Evolutionary conservation across 768 basidiomycete genomes (phyloP).

Genomic region (Collybia sp.): DNA sequence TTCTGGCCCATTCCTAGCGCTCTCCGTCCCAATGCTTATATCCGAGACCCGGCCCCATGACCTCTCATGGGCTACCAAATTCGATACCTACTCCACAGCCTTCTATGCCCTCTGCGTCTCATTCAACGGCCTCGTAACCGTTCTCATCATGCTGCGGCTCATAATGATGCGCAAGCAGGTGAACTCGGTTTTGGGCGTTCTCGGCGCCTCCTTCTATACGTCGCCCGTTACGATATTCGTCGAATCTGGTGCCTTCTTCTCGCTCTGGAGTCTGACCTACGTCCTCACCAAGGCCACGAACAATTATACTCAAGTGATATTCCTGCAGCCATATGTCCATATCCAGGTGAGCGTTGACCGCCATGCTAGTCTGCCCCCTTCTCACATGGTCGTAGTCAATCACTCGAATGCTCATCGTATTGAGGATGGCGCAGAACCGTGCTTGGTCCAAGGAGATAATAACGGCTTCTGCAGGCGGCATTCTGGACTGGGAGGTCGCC

Average conservation of each 20-base stretch:
- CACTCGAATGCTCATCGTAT: conserved; percentile 12
- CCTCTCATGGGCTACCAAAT: conserved; percentile 8
- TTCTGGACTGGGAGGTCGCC: conserved; percentile 16
- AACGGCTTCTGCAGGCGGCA: conserved; percentile 10
- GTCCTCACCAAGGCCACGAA: conserved; percentile 18
- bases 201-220: conserved; percentile 33
- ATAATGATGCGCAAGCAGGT: conserved; percentile 25
- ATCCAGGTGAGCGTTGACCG: conserved; percentile 19
- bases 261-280: conserved; percentile 26
- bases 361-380: background rate
- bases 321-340: conserved; percentile 26
- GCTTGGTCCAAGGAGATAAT: conserved; percentile 18
- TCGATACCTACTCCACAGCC: conserved; percentile 12
- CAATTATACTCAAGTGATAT: conserved; percentile 22
- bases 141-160: conserved; percentile 24
- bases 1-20: conserved; percentile 13
- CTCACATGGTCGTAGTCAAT: conserved; percentile 8
- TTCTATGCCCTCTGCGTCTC: conserved; percentile 24
- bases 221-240: conserved; percentile 29
- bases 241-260: conserved; percentile 35
- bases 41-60: conserved; percentile 13
- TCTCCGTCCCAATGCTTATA: conserved; percentile 29
- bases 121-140: conserved; percentile 25
- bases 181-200: conserved; percentile 26
- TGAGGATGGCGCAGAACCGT: conserved; percentile 17